These are phyloP conservation scores for Mangifera indica DNA, from an alignment of 345 rosid genomes.

Conservation along the genomic window DNA sequence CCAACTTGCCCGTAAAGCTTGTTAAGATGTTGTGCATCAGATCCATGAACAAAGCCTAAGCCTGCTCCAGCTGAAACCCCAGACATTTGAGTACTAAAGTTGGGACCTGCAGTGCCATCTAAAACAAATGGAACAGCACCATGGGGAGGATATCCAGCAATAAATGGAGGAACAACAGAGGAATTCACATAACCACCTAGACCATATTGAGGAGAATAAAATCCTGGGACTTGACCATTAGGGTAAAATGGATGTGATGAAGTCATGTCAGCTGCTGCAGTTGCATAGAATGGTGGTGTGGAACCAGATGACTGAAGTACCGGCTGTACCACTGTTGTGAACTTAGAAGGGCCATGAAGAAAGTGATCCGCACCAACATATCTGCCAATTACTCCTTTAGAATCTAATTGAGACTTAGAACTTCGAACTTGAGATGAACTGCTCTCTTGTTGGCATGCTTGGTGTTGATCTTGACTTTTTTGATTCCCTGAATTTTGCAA, in stretches of 20 bases:
- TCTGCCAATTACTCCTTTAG: slow-evolving; percentile 29
- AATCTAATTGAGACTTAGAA: slow-evolving; percentile 28
- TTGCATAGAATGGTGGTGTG: slow-evolving; percentile 40
- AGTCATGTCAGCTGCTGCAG: slow-evolving; percentile 40
- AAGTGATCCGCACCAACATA: slow-evolving; percentile 34
- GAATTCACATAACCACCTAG: slow-evolving; percentile 44
- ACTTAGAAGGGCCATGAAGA: slow-evolving; percentile 34
- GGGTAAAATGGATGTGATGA: slow-evolving; percentile 42
- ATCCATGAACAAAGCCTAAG: slow-evolving; percentile 32
- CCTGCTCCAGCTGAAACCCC: slow-evolving; percentile 40
- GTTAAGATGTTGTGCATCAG: slow-evolving; percentile 46
- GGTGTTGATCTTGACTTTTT: slow-evolving; percentile 31
- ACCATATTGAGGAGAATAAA: slow-evolving; percentile 46
- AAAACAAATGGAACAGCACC: slow-evolving; percentile 39
- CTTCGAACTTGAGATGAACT: slow-evolving; percentile 38
- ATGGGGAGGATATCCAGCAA: slow-evolving; percentile 47
- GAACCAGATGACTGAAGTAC: slow-evolving; percentile 56
- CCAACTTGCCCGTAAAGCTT: slow-evolving; percentile 46
- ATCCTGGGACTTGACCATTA: slow-evolving; percentile 33
- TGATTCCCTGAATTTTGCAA: slow-evolving; percentile 23
- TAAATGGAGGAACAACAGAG: slow-evolving; percentile 39
- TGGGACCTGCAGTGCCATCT: slow-evolving; percentile 36
- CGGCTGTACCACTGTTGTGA: slow-evolving; percentile 41
- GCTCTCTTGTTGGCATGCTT: slow-evolving; percentile 29
- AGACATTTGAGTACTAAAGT: slow-evolving; percentile 36